phyloP scores from a whole-genome alignment of 495 filamentous ascomycete genomes.

The Penicillium cataractarum region DNA sequence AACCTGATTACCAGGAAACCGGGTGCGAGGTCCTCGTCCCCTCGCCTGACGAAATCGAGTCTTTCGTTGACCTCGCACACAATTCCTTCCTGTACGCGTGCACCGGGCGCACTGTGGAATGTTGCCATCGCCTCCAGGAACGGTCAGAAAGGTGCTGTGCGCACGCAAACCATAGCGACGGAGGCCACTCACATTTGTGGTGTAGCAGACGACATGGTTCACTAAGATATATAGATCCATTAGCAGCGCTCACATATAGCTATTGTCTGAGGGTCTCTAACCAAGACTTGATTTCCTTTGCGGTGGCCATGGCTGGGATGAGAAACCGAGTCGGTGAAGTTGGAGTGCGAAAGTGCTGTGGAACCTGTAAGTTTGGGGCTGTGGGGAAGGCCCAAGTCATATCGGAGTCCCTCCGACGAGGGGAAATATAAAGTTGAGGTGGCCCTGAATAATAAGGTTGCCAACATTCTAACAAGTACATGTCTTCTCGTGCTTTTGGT shows the following conservation, averaged over 20 bases:
- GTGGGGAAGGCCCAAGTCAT: not conserved
- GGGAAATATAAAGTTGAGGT: not conserved
- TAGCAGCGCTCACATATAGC: not conserved
- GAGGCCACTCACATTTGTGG: constrained; percentile 24
- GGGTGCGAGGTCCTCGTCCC: constrained; percentile 16
- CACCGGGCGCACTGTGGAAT: constrained; percentile 31
- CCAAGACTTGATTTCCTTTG: constrained; percentile 21
- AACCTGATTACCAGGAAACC: constrained; percentile 32
- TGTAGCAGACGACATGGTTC: constrained; percentile 31
- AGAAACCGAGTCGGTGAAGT: not conserved
- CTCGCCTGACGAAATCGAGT: constrained; percentile 25
- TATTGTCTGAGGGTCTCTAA: not conserved
- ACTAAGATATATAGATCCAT: constrained; percentile 5
- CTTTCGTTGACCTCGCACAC: constrained; percentile 17
- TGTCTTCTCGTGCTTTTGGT: not conserved
- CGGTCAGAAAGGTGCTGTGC: not conserved
- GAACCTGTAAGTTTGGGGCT: not conserved
- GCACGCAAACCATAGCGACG: not conserved
- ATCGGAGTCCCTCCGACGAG: not conserved
- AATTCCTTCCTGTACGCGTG: constrained; percentile 23
- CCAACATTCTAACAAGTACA: not conserved
- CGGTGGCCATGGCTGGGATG: not conserved
- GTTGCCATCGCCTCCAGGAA: constrained; percentile 21
- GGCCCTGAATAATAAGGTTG: not conserved
- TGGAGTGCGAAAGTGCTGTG: not conserved